Conservation (phyloP, 2,329 filamentous ascomycete genomes). For the Calonectria ilicicola region DNA sequence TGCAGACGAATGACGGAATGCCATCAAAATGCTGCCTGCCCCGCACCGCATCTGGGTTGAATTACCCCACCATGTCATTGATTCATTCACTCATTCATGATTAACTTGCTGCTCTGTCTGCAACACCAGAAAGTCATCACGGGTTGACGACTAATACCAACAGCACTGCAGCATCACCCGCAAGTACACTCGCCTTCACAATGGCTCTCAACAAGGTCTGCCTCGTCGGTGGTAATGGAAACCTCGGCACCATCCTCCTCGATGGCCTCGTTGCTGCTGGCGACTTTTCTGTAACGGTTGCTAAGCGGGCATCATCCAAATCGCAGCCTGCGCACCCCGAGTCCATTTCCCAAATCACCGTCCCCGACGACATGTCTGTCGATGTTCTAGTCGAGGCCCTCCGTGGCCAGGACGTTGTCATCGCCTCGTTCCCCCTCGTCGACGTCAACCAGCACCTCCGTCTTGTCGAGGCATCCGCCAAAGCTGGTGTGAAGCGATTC, state of each 20-base stretch:
- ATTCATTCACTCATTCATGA: background rate
- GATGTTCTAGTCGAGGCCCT: constrained; percentile 60
- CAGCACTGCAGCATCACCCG: background rate
- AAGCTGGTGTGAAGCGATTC: constrained; percentile 71
- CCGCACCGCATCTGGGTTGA: background rate
- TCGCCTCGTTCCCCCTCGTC: constrained; percentile 54
- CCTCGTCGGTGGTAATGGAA: constrained; percentile 52
- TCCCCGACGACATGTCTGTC: constrained; percentile 46
- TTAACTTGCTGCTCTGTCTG: background rate
- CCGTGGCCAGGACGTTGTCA: constrained; percentile 67
- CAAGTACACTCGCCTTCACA: background rate
- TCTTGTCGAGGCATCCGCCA: constrained; percentile 69
- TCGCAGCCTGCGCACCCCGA: constrained; percentile 43
- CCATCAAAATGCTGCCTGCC: constrained; percentile 1
- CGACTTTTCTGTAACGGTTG: constrained; percentile 64
- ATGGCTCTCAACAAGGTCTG: constrained; percentile 48
- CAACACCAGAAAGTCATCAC: background rate
- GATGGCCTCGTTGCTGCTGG: constrained; percentile 50
- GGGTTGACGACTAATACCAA: background rate
- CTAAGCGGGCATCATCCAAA: constrained; percentile 59
- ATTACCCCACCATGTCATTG: constrained; percentile 5
- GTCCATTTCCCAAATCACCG: constrained; percentile 35
- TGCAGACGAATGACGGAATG: background rate
- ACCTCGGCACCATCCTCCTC: constrained; percentile 54
- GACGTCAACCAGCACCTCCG: constrained; percentile 58